These are phyloP conservation scores for Austroboletus novae-zelandiae DNA, from an alignment of 1,284 basidiomycete species.

Conservation along the genomic window DNA sequence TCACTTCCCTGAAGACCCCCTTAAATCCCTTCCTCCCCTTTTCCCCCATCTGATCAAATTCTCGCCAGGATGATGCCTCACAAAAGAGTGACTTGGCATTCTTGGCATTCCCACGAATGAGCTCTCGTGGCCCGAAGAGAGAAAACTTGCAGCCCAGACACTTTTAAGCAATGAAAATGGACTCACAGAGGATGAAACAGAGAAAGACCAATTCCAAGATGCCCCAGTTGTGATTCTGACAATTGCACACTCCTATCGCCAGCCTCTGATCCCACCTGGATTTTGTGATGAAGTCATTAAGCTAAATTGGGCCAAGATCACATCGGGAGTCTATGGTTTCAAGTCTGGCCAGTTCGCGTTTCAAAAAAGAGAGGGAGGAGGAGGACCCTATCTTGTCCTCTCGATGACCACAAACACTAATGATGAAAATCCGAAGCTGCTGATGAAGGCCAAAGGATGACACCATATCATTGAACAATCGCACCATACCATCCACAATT, in stretches of 20 bases:
- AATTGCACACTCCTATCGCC: conserved; percentile 18
- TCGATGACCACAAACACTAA: too few relatives aligned
- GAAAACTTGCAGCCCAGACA: conserved; percentile 9
- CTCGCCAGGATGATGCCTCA: background rate
- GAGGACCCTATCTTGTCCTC: too few relatives aligned
- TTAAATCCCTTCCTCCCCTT: background rate
- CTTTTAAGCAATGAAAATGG: conserved; percentile 15
- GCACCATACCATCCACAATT: too few relatives aligned
- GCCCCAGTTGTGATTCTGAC: conserved; percentile 14
- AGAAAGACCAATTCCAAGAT: conserved; percentile 20
- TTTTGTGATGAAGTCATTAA: conserved; percentile 25
- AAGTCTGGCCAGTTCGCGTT: too few relatives aligned
- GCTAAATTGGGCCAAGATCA: conserved; percentile 33
- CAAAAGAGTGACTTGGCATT: background rate
- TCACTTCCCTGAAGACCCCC: conserved; percentile 7
- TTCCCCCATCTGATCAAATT: background rate
- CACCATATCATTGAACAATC: background rate
- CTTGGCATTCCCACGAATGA: background rate
- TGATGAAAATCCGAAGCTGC: too few relatives aligned
- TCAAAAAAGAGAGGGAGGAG: too few relatives aligned
- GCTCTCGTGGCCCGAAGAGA: conserved; percentile 29
- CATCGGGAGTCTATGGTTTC: conserved; percentile 31
- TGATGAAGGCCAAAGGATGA: too few relatives aligned
- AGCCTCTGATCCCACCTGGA: conserved; percentile 22
- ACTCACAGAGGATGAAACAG: conserved; percentile 14